Conservation (phyloP, 306 rosid genomes). For the Cicer arietinum region DNA sequence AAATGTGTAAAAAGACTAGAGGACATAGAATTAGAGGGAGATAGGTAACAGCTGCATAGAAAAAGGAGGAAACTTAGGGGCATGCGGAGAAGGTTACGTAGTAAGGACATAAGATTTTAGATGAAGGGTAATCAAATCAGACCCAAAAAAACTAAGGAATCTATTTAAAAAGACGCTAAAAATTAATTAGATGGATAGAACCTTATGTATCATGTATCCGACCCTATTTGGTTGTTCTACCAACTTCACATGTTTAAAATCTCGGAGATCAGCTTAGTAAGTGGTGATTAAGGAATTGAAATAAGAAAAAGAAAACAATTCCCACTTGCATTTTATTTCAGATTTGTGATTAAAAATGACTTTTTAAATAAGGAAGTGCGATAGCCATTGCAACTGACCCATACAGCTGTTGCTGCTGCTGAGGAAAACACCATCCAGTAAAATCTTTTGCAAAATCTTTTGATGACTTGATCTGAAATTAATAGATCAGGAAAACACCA, state of each 20-base stretch:
- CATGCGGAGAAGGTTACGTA: too few species aligned
- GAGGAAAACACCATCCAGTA: neutral
- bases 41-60: too few species aligned
- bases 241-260: conserved; percentile 1
- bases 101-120: too few species aligned
- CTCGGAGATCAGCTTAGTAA: neutral
- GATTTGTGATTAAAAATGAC: conserved; percentile 7
- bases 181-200: too few species aligned
- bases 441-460: neutral
- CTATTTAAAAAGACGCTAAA: too few species aligned
- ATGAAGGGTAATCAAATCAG: too few species aligned
- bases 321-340: neutral
- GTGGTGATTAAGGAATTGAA: neutral
- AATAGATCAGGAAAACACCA: conserved; percentile 33
- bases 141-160: too few species aligned
- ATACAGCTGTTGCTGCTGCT: neutral
- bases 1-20: too few species aligned
- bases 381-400: neutral
- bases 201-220: too few species aligned
- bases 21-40: too few species aligned
- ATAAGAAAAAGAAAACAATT: conserved; percentile 17
- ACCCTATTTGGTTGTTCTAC: too few species aligned
- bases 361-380: conserved; percentile 10
- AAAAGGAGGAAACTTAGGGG: too few species aligned
- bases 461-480: conserved; percentile 24